Evolutionary conservation across 2,329 filamentous ascomycete species (phyloP).

Genomic region (Thelonectria rubi): DNA sequence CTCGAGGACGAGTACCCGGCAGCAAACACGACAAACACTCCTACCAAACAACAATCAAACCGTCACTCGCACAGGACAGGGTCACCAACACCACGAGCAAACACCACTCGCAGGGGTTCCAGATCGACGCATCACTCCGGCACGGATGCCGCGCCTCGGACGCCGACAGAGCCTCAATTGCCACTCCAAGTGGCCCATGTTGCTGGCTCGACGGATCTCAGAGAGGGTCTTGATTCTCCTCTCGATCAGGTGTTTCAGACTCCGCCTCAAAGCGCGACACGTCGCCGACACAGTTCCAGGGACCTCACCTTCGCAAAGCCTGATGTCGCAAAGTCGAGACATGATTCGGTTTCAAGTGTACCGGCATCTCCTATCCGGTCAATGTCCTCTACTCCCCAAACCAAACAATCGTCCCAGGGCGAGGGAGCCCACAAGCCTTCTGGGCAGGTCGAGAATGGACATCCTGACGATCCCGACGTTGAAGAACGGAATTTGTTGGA

Average conservation of each 20-base stretch:
- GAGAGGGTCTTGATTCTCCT: slow-evolving; percentile 40
- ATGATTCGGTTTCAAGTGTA: slow-evolving; percentile 47
- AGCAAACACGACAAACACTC: slow-evolving; percentile 29
- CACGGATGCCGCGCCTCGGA: slow-evolving; percentile 41
- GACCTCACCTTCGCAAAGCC: slow-evolving; percentile 37
- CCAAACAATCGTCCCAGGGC: slow-evolving; percentile 34
- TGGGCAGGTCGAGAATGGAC: slow-evolving; percentile 30
- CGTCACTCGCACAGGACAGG: slow-evolving; percentile 36
- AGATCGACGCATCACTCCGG: slow-evolving; percentile 39
- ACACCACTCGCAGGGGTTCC: slow-evolving; percentile 41
- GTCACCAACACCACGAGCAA: slow-evolving; percentile 41
- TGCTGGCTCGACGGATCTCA: slow-evolving; percentile 30
- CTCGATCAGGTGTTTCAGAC: slow-evolving; percentile 44
- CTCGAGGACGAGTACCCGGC: slow-evolving; percentile 75
- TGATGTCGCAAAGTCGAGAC: slow-evolving; percentile 39
- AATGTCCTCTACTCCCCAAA: slow-evolving; percentile 35
- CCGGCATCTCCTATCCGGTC: slow-evolving; percentile 42
- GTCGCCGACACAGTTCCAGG: slow-evolving; percentile 39
- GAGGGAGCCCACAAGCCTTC: slow-evolving; percentile 31
- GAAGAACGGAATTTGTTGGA: slow-evolving; percentile 73
- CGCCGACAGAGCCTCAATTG: slow-evolving; percentile 39
- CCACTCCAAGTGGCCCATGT: slow-evolving; percentile 28
- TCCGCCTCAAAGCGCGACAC: slow-evolving; percentile 44
- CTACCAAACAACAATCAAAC: slow-evolving; percentile 40
- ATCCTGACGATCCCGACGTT: slow-evolving; percentile 65